These are phyloP conservation scores for Petrea volubilis DNA, from an alignment of 257 asterid species.

Conservation along the genomic window DNA sequence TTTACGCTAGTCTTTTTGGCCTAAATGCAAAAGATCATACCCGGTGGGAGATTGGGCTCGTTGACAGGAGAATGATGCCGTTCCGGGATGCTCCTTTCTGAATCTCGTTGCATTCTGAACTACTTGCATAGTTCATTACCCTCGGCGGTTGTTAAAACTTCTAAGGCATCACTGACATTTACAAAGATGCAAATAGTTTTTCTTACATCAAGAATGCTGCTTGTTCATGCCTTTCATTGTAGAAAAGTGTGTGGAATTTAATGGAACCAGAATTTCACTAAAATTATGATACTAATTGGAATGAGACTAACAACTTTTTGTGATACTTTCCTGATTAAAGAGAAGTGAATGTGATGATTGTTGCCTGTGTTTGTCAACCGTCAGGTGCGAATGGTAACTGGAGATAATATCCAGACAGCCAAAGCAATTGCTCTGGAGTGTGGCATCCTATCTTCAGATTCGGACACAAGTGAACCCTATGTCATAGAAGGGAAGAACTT, in stretches of 20 bases:
- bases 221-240: background rate
- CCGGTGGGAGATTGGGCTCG: background rate
- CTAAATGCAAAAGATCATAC: conserved; percentile 2
- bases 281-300: background rate
- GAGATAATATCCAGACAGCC: conserved; percentile 94
- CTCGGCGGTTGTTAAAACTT: background rate
- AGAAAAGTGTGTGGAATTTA: background rate
- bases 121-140: background rate
- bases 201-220: background rate
- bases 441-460: conserved; percentile 70
- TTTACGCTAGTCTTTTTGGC: background rate
- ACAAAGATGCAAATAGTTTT: background rate
- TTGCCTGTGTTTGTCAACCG: conserved; percentile 21
- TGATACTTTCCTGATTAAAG: conserved; percentile 4
- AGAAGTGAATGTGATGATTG: background rate
- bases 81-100: background rate
- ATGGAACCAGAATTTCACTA: background rate
- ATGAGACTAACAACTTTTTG: background rate
- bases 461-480: conserved; percentile 57
- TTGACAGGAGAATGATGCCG: background rate
- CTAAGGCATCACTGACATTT: background rate
- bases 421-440: conserved; percentile 93
- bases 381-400: conserved; percentile 97
- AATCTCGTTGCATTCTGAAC: conserved; percentile 8
- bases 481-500: conserved; percentile 84